A percentile compares a stretch with the other conserved stretches of the same genome.
These are phyloP conservation scores for Lomentospora prolificans DNA, from an alignment of 2,329 filamentous ascomycete genomes.

Conservation along the genomic window DNA sequence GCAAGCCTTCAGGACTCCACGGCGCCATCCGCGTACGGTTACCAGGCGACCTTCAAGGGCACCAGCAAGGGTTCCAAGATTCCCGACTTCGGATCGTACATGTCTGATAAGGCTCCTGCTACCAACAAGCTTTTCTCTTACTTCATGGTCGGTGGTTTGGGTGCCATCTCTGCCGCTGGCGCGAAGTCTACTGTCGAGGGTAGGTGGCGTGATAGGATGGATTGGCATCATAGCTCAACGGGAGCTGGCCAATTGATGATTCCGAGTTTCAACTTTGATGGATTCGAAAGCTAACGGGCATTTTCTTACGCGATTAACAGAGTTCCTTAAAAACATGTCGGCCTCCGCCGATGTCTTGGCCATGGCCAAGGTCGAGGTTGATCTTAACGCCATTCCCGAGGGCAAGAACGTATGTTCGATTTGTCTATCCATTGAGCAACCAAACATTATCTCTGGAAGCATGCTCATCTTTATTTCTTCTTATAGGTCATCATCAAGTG, in stretches of 20 bases:
- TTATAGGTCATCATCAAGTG: slow-evolving; percentile 94
- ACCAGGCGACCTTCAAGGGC: slow-evolving; percentile 43
- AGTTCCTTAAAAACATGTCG: slow-evolving; percentile 99
- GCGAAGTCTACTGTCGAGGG: slow-evolving; percentile 98
- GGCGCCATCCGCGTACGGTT: slow-evolving; percentile 30
- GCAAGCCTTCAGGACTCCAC: slow-evolving; percentile 35
- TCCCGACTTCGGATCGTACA: slow-evolving; percentile 84
- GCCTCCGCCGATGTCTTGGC: slow-evolving; percentile 96
- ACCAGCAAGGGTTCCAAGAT: slow-evolving; percentile 55
- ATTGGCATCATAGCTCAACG: slow-evolving; percentile 13
- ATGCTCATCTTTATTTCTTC: background rate
- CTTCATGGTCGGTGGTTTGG: slow-evolving; percentile 97
- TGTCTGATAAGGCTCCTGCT: slow-evolving; percentile 55
- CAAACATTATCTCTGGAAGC: background rate
- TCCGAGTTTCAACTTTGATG: background rate
- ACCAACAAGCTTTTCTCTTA: slow-evolving; percentile 87
- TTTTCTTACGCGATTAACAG: slow-evolving; percentile 36
- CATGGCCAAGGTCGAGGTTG: slow-evolving; percentile 98
- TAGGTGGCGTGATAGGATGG: slow-evolving; percentile 38
- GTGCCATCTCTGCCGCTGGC: slow-evolving; percentile 81
- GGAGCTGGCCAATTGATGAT: slow-evolving; percentile 7
- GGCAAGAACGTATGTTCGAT: slow-evolving; percentile 83
- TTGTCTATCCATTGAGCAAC: background rate
- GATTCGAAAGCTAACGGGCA: background rate
- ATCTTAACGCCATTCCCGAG: slow-evolving; percentile 85